A percentile compares a stretch with the other conserved stretches of the same genome.
Conservation (phyloP, 495 filamentous ascomycete species). For the Aspergillus avenaceus region DNA sequence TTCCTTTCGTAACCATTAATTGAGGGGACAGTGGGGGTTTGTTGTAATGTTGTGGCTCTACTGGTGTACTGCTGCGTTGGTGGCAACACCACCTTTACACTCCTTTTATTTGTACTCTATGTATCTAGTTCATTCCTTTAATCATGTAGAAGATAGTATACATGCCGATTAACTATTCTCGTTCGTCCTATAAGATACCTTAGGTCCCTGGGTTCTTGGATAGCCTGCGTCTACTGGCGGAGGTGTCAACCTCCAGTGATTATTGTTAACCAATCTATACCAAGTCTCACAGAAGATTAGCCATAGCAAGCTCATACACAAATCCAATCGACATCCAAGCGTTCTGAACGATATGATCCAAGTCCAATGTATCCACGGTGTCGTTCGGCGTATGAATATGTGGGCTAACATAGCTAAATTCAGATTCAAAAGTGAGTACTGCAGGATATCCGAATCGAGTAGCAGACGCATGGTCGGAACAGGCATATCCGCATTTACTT, state of each 20-base stretch:
- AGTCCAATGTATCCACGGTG: not conserved
- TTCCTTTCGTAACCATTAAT: too few species aligned
- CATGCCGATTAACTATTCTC: too few species aligned
- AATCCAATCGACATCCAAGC: not conserved
- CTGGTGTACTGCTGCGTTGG: too few species aligned
- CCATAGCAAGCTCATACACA: constrained; percentile 3
- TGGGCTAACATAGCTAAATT: not conserved
- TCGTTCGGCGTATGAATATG: not conserved
- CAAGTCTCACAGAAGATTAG: too few species aligned
- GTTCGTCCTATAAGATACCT: too few species aligned
- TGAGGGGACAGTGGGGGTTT: too few species aligned
- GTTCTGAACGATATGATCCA: not conserved
- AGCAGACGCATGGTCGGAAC: not conserved
- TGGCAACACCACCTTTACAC: too few species aligned
- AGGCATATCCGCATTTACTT: not conserved
- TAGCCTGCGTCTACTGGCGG: too few species aligned
- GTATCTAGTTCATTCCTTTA: too few species aligned
- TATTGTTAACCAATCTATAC: not conserved
- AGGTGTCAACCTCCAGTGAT: not conserved
- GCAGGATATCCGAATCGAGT: not conserved
- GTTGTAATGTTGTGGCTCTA: too few species aligned
- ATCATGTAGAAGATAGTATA: too few species aligned
- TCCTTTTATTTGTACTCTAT: too few species aligned
- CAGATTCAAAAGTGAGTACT: not conserved
- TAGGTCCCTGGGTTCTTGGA: not conserved